These are phyloP conservation scores for Vitis labrusca DNA, from an alignment of 164 flowering plant species.

Conservation along the genomic window DNA sequence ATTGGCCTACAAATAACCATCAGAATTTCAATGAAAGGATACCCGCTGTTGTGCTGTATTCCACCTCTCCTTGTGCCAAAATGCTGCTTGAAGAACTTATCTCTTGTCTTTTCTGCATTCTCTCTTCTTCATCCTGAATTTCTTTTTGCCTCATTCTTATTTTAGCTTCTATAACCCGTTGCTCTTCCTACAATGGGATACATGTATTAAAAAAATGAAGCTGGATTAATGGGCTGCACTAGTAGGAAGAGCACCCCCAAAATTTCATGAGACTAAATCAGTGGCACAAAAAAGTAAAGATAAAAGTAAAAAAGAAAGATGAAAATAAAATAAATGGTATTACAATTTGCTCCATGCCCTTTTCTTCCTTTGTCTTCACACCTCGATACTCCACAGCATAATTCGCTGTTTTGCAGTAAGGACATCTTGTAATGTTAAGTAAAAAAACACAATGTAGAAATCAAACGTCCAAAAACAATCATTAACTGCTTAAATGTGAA, in stretches of 20 bases:
- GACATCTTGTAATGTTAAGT: constrained; percentile 75
- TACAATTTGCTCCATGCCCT: constrained; percentile 91
- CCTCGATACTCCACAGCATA: constrained; percentile 98
- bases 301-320: background rate
- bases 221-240: too few species aligned
- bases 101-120: constrained; percentile 60
- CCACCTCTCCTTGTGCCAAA: constrained; percentile 37
- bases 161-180: constrained; percentile 95
- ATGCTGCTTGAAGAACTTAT: constrained; percentile 46
- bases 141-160: constrained; percentile 90
- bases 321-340: constrained; percentile 21
- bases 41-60: constrained; percentile 54
- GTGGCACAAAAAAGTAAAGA: background rate
- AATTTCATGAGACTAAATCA: background rate
- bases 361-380: constrained; percentile 85
- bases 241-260: background rate
- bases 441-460: constrained; percentile 6
- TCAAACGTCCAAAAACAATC: background rate
- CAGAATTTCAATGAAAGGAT: constrained; percentile 8
- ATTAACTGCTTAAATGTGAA: constrained; percentile 1
- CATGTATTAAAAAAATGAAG: constrained; percentile 1
- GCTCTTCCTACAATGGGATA: constrained; percentile 70
- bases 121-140: constrained; percentile 81
- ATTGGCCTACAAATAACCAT: background rate
- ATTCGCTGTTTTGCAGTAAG: constrained; percentile 90